Conservation (phyloP, 345 rosid species). For the Clausena lansium region DNA sequence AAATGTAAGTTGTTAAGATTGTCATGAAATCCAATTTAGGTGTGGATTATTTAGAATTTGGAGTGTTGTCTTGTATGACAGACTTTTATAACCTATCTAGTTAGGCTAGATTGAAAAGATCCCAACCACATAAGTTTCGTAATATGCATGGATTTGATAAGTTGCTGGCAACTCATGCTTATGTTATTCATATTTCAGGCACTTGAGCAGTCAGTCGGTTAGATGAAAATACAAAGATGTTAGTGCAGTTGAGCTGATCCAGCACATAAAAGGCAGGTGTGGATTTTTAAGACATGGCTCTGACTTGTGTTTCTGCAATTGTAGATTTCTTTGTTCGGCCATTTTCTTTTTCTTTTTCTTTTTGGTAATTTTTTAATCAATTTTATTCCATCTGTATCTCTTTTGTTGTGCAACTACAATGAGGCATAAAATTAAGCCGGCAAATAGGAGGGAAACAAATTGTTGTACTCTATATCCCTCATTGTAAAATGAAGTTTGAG, state of each 20-base stretch:
- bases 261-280: conserved; percentile 1
- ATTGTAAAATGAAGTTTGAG: conserved; percentile 28
- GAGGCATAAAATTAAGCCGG: conserved; percentile 37
- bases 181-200: conserved; percentile 27
- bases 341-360: not conserved
- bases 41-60: not conserved
- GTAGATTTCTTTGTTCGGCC: conserved; percentile 24
- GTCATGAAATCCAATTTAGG: not conserved
- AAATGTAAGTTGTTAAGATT: conserved; percentile 30
- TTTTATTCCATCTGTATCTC: conserved; percentile 23
- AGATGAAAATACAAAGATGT: conserved; percentile 10
- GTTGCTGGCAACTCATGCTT: conserved; percentile 8
- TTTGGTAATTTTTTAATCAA: not conserved
- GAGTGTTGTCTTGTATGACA: not conserved
- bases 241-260: conserved; percentile 5
- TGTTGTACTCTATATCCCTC: conserved; percentile 21
- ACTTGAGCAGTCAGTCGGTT: not conserved
- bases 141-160: conserved; percentile 6
- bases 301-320: conserved; percentile 28
- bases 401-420: conserved; percentile 24
- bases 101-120: not conserved
- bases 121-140: not conserved
- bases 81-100: not conserved
- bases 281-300: conserved; percentile 23
- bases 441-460: conserved; percentile 26